These are phyloP conservation scores for Coelastrella sp. DNA, from an alignment of 139 green algal species.

Conservation along the genomic window DNA sequence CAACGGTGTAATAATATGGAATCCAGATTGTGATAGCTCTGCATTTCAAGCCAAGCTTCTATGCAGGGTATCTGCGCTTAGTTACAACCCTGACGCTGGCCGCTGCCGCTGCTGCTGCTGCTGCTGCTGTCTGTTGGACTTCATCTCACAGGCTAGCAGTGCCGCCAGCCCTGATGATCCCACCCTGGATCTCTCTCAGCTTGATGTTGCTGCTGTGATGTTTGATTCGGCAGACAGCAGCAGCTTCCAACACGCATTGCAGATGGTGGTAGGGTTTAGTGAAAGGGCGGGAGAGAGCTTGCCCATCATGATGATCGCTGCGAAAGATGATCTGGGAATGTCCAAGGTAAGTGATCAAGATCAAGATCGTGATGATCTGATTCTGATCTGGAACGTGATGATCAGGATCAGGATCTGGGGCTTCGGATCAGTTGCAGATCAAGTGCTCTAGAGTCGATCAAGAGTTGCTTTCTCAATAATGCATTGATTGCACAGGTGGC, in stretches of 20 bases:
- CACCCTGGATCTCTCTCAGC: constrained; percentile 8
- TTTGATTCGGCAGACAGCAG: constrained; percentile 62
- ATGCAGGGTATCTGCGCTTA: too few relatives aligned
- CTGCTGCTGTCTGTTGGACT: neutral
- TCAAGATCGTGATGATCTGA: neutral
- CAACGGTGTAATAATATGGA: neutral
- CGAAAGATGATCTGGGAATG: constrained; percentile 65
- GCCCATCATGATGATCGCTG: constrained; percentile 65
- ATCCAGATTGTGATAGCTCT: too few relatives aligned
- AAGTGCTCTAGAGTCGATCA: too few relatives aligned
- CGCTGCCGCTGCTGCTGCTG: neutral
- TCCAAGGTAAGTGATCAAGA: constrained; percentile 27
- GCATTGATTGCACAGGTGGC: too few relatives aligned
- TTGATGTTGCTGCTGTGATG: constrained; percentile 63
- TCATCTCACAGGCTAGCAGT: constrained; percentile 23
- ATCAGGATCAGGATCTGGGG: too few relatives aligned
- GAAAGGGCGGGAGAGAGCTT: constrained; percentile 56
- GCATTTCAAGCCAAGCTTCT: too few relatives aligned
- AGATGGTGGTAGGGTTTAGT: constrained; percentile 35
- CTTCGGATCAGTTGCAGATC: too few relatives aligned
- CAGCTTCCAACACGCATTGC: constrained; percentile 44
- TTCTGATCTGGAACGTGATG: neutral
- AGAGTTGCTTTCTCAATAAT: too few relatives aligned
- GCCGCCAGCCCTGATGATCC: constrained; percentile 28
- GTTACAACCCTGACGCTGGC: too few relatives aligned